phyloP scores from a whole-genome alignment of 768 basidiomycete species.

The Clavulina sp. region DNA sequence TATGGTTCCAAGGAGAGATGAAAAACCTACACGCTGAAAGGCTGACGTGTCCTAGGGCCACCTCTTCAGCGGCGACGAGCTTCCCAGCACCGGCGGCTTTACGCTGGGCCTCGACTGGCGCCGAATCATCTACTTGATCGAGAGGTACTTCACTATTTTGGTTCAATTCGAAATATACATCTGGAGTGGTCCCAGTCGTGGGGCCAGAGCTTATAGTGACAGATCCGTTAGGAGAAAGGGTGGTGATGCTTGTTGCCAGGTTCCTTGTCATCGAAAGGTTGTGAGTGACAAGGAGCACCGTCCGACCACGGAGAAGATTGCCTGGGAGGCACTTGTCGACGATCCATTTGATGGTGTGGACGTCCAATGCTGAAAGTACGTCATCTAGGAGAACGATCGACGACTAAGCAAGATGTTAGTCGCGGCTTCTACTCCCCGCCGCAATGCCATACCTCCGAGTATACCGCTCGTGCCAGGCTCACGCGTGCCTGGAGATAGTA shows the following conservation, averaged over 20 bases:
- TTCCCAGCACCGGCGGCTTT: no score
- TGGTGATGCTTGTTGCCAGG: not conserved
- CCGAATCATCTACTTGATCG: no score
- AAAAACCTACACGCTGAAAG: conserved; percentile 25
- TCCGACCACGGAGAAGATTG: conserved; percentile 19
- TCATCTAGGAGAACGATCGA: conserved; percentile 62
- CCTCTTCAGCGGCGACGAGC: no score
- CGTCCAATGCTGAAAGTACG: conserved; percentile 45
- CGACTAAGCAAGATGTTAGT: no score
- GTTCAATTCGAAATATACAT: no score
- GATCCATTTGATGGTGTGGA: conserved; percentile 34
- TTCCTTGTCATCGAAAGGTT: not conserved
- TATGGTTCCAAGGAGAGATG: not conserved
- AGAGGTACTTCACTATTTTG: no score
- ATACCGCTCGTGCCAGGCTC: conserved; percentile 40
- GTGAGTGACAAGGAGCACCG: conserved; percentile 21
- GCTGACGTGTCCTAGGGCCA: conserved; percentile 39
- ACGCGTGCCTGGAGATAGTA: conserved; percentile 24
- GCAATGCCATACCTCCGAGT: conserved; percentile 40
- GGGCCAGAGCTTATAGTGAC: no score
- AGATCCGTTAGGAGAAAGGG: no score
- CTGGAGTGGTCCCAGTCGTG: no score
- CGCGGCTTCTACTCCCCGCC: no score
- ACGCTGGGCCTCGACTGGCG: no score
- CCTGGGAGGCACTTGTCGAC: conserved; percentile 22